Base-by-base conservation (phyloP, 2,329 filamentous ascomycete genomes). In the Metarhizium brunneum region DNA sequence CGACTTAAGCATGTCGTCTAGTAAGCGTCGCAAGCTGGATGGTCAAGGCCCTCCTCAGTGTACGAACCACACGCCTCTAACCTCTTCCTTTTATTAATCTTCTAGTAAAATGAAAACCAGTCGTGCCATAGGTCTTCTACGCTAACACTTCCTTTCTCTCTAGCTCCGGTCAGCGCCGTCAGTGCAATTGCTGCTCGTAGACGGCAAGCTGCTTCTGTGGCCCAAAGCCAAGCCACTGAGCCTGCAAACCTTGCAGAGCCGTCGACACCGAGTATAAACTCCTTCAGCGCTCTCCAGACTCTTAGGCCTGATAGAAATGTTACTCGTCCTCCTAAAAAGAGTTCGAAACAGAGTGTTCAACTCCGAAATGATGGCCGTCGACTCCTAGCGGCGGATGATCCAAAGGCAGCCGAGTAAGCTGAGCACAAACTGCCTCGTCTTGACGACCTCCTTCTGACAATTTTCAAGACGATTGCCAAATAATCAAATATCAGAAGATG, bases 141-240 rank as follows among this genome's bases (percentile, higher is more conserved):
- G 11, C 38, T 40, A 40, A 40, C 35, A 11, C 13, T 16, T 8
- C 18, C 2, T 16, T 10, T 11, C 29, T 5, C 4, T 36, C 5
- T 13, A 56, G 61, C 60, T 55, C 60, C 65, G 2, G 63, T 66
- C 56, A 71, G 67, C 45, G 70, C 71, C n/a, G 59, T 72, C n/a
- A 71, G 68, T 57, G 70, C 71, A 6, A 59, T 73, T 20, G 67
- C 70, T 38, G 71, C 70, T 57, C 65, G 69, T 14, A 65, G 69
- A 35, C 67, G 64, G 11, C 59, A 65, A 18, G 61, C 56, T 16
- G 59, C 58, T 16, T 57, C 59, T 30, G 55, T 55, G 50, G 59
- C 59, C 11, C 47, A 42, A 32, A 57, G 25, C 51, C 36, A 42
- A 48, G 25, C 14, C 47, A 29, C 20, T 16, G 25, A 48, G 45